Percentiles rank a stretch among this genome's conserved stretches.
phyloP scores from a whole-genome alignment of 2,329 filamentous ascomycete genomes.

The Monosporascus cannonballus region DNA sequence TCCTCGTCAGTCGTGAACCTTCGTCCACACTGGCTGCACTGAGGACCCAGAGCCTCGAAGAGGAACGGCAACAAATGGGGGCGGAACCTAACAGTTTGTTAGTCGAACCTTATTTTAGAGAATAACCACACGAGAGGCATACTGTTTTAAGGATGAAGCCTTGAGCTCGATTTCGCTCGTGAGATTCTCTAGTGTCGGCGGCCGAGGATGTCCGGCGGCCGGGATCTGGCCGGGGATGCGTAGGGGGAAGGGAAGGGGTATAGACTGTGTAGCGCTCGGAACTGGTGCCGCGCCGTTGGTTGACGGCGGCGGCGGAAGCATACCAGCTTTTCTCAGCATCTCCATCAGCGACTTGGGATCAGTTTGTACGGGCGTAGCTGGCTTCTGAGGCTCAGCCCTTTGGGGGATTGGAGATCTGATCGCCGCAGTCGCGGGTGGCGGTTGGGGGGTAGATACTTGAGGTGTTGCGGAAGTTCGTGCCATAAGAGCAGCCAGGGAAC shows the following conservation, averaged over 20 bases:
- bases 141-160: constrained; percentile 68
- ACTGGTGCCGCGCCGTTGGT: constrained; percentile 25
- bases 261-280: constrained; percentile 31
- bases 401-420: constrained; percentile 46
- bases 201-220: constrained; percentile 21
- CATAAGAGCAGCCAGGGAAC: constrained; percentile 54
- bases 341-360: constrained; percentile 58
- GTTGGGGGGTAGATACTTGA: constrained; percentile 41
- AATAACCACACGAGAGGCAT: constrained; percentile 28
- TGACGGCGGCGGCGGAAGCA: constrained; percentile 43
- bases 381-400: constrained; percentile 33
- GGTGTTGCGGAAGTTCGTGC: constrained; percentile 46
- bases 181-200: constrained; percentile 24
- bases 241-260: constrained; percentile 26
- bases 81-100: constrained; percentile 50
- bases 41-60: constrained; percentile 76
- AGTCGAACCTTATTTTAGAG: constrained; percentile 9
- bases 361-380: constrained; percentile 28
- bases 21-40: constrained; percentile 86
- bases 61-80: constrained; percentile 67
- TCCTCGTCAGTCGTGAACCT: constrained; percentile 73
- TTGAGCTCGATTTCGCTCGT: constrained; percentile 54
- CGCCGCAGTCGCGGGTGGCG: constrained; percentile 32
- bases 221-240: constrained; percentile 28
- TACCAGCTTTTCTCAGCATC: constrained; percentile 61